Base-by-base conservation (phyloP, 2,329 filamentous ascomycete genomes). In the Colletotrichum australisinense region DNA sequence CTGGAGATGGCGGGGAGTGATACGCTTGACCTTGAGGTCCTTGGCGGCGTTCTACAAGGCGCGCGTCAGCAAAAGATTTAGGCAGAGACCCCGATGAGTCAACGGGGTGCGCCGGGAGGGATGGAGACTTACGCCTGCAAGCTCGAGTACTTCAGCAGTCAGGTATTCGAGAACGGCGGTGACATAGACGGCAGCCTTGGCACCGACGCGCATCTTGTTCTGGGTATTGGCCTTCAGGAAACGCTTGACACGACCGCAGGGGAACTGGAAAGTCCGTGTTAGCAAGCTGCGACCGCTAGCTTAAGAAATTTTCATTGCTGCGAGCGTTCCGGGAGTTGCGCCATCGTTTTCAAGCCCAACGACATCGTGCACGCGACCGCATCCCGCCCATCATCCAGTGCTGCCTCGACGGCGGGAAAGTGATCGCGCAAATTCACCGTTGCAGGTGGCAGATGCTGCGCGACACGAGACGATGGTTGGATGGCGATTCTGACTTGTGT, bases 11-110 rank as follows among this genome's bases (percentile, higher is more conserved):
- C 97, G 95, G 69, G 97, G 97, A 14, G 96, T 98, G 86, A 99
- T 99, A 86, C 97, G 97, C 92, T 98, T 99, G 87, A 98, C 97
- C 87, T 98, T 99, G 82, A 98, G 93, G 85, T 99, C 97, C 90
- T 98, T 98, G 85, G 97, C 97, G 67, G 97, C 97, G 84, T 99
- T 99, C 91, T 93, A 28, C 19, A 5, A 30, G 59, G 69, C 67
- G 78, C 63, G 78, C 56, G 69, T 75, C 46, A 72, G 65, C 30
- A 24, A 46, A 42, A 4, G 22, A 16, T 77, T 62, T 38, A 74
- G 58, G 55, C 38, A 58, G 65, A 65, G 49, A 63, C 42, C 19
- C 16, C 53, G 49, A 62, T 63, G 72, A 67, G 56, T 55, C 63
- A 66, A 74, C 26, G 68, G 60, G 58, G 32, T 19, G 38, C 42